These are phyloP conservation scores for Cochlearia excelsa DNA, from an alignment of 345 rosid species.

Conservation along the genomic window DNA sequence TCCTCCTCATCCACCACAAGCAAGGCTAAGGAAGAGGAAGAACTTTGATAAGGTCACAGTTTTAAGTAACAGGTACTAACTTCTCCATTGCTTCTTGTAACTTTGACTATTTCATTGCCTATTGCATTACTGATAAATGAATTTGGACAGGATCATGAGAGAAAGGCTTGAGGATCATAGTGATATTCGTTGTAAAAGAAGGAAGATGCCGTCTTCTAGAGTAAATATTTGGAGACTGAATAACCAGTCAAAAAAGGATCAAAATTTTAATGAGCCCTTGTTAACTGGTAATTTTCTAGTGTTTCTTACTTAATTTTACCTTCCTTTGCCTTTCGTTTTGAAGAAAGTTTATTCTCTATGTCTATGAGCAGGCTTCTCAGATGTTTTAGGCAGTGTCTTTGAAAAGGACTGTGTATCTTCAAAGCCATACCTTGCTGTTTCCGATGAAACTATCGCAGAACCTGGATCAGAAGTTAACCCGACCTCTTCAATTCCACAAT, in stretches of 20 bases:
- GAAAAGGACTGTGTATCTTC: slow-evolving; percentile 40
- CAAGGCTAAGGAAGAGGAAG: slow-evolving; percentile 45
- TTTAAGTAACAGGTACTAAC: slow-evolving; percentile 57
- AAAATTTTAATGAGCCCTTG: slow-evolving; percentile 49
- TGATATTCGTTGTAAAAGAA: slow-evolving; percentile 53
- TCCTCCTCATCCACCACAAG: slow-evolving; percentile 54
- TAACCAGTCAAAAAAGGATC: slow-evolving; percentile 50
- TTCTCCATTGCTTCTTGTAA: slow-evolving; percentile 4
- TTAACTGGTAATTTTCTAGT: slow-evolving; percentile 47
- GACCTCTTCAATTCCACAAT: slow-evolving; percentile 19
- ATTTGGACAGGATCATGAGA: slow-evolving; percentile 50
- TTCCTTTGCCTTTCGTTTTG: slow-evolving; percentile 8
- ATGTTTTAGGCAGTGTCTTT: slow-evolving; percentile 42
- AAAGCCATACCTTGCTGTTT: slow-evolving; percentile 43
- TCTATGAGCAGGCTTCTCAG: slow-evolving; percentile 47
- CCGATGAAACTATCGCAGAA: slow-evolving; percentile 37
- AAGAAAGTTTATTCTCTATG: slow-evolving; percentile 17
- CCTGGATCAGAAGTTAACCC: slow-evolving; percentile 25
- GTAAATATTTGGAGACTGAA: slow-evolving; percentile 60
- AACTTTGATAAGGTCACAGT: slow-evolving; percentile 57
- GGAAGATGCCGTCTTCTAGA: slow-evolving; percentile 42
- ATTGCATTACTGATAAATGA: slow-evolving; percentile 16
- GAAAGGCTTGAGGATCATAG: slow-evolving; percentile 50
- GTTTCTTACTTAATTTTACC: slow-evolving; percentile 7
- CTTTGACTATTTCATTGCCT: slow-evolving; percentile 3